These are phyloP conservation scores for Rubroboletus pulcherrimus DNA, from an alignment of 768 basidiomycete species.

Conservation along the genomic window DNA sequence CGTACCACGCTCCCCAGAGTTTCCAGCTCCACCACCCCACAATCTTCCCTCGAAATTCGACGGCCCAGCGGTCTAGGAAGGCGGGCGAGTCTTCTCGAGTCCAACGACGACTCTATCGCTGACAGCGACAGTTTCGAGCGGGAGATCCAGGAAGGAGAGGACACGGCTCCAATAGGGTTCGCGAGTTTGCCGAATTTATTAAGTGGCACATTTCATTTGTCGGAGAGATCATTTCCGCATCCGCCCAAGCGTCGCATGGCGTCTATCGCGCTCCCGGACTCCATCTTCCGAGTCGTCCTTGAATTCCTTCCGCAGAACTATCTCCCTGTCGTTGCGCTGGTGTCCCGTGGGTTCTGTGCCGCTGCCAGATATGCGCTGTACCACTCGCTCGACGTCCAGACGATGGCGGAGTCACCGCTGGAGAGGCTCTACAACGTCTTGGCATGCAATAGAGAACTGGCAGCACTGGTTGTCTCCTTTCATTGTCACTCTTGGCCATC, in stretches of 20 bases:
- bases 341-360: constrained; percentile 21
- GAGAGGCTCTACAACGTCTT: constrained; percentile 19
- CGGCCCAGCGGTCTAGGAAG: constrained; percentile 31
- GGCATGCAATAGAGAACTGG: constrained; percentile 20
- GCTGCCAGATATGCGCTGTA: constrained; percentile 24
- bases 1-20: constrained; percentile 15
- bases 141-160: not conserved
- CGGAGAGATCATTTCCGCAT: not conserved
- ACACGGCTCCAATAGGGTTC: constrained; percentile 1
- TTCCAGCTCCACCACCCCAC: constrained; percentile 21
- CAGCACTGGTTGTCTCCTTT: constrained; percentile 22
- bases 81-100: constrained; percentile 27
- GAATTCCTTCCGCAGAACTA: constrained; percentile 18
- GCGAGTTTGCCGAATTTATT: constrained; percentile 21
- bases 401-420: constrained; percentile 8
- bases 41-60: constrained; percentile 31
- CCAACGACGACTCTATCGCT: constrained; percentile 6
- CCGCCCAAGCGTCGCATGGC: not conserved
- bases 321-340: constrained; percentile 21
- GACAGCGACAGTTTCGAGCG: constrained; percentile 6
- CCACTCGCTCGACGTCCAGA: constrained; percentile 18
- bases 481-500: constrained; percentile 24
- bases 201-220: constrained; percentile 7
- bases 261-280: constrained; percentile 12
- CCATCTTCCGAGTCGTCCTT: constrained; percentile 20